Percentiles rank a stretch among this genome's conserved stretches.
These are phyloP conservation scores for Raddia guianensis DNA, from an alignment of 176 grass and related monocot species.

Conservation along the genomic window DNA sequence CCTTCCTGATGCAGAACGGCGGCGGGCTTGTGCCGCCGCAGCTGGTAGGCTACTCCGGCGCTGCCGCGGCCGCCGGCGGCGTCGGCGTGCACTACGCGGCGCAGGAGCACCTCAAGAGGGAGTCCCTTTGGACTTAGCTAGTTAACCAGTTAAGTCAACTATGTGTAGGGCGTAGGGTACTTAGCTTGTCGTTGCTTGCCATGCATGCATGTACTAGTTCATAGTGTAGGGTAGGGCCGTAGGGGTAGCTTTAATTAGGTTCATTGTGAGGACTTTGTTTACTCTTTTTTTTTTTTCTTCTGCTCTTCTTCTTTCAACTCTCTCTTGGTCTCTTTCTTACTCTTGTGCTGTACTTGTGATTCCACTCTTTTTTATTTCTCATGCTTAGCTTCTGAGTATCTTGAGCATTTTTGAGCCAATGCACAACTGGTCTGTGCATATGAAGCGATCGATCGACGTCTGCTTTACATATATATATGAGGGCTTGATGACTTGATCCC, in stretches of 20 bases:
- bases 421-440: no score
- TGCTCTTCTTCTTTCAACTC: not conserved
- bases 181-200: constrained; percentile 20
- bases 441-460: no score
- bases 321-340: not conserved
- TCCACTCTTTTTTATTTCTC: no score
- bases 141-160: constrained; percentile 26
- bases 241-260: constrained; percentile 36
- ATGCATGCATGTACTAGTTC: not conserved
- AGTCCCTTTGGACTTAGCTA: constrained; percentile 82
- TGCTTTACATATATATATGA: no score
- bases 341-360: not conserved
- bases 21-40: constrained; percentile 28
- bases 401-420: no score
- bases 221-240: constrained; percentile 23
- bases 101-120: constrained; percentile 77
- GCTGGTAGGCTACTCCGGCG: constrained; percentile 52
- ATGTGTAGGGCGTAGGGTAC: constrained; percentile 15
- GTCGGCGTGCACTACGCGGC: constrained; percentile 37
- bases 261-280: constrained; percentile 1
- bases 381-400: no score
- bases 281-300: not conserved
- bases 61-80: constrained; percentile 39
- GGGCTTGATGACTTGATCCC: no score
- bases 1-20: constrained; percentile 63